Percentiles rank a stretch among this genome's conserved stretches.
Evolutionary conservation across 345 rosid species (phyloP).

Genomic region (Camelina neglecta): DNA sequence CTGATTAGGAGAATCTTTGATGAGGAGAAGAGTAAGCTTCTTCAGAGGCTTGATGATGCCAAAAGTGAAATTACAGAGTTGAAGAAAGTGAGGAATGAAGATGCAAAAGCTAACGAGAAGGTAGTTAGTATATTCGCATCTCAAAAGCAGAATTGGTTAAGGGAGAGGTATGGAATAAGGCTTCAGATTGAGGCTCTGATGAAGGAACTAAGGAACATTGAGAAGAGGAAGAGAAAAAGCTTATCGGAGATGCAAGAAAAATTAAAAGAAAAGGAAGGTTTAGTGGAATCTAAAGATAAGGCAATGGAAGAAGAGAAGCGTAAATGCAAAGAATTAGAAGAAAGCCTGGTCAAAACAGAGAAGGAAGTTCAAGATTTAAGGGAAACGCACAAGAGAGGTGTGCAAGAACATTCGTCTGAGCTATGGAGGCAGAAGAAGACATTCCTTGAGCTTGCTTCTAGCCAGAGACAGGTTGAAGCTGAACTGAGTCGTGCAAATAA

Average conservation of each 20-base stretch:
- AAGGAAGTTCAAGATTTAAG: slow-evolving; percentile 57
- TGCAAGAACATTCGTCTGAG: slow-evolving; percentile 73
- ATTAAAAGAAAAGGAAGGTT: slow-evolving; percentile 61
- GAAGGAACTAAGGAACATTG: slow-evolving; percentile 56
- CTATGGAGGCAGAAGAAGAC: slow-evolving; percentile 88
- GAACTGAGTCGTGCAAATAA: slow-evolving; percentile 74
- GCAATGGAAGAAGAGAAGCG: slow-evolving; percentile 57
- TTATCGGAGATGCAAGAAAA: slow-evolving; percentile 54
- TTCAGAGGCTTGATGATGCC: slow-evolving; percentile 57
- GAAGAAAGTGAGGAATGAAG: slow-evolving; percentile 70
- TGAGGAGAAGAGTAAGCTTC: slow-evolving; percentile 51
- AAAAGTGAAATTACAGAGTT: slow-evolving; percentile 63
- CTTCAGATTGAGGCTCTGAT: slow-evolving; percentile 67
- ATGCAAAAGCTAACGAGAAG: slow-evolving; percentile 93
- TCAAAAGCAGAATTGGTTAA: slow-evolving; percentile 86
- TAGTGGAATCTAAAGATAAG: slow-evolving; percentile 61
- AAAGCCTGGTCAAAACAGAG: slow-evolving; percentile 55
- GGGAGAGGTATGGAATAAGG: slow-evolving; percentile 63
- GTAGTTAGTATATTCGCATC: slow-evolving; percentile 84
- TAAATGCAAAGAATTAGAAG: slow-evolving; percentile 64
- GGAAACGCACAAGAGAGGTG: slow-evolving; percentile 59
- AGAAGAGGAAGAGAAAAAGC: slow-evolving; percentile 55
- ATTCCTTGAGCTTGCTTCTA: slow-evolving; percentile 89
- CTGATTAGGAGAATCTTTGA: slow-evolving; percentile 70
- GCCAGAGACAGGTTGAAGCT: slow-evolving; percentile 89